Percentiles rank a stretch among this genome's conserved stretches.
phyloP scores from a whole-genome alignment of 192 early-diverging fungal genomes.

The Podila epigama region DNA sequence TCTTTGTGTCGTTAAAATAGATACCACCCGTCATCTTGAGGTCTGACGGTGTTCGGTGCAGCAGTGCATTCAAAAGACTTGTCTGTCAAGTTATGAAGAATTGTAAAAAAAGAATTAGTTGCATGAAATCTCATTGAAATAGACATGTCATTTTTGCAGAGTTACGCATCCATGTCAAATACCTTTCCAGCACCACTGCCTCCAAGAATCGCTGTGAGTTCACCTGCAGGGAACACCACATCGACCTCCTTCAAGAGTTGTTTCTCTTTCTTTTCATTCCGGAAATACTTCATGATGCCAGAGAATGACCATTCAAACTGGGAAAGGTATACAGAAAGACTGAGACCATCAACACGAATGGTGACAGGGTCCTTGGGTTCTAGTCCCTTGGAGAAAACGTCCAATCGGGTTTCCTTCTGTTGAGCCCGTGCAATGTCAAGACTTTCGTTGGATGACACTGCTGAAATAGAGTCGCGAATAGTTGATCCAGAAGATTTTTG shows the following conservation, averaged over 20 bases:
- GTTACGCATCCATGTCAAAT: too few species aligned
- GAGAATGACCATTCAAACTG: slow-evolving; percentile 26
- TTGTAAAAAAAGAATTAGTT: too few species aligned
- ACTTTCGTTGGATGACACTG: not conserved
- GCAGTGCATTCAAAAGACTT: slow-evolving; percentile 28
- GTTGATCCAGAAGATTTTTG: not conserved
- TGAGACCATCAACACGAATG: slow-evolving; percentile 32
- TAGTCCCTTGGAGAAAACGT: slow-evolving; percentile 37
- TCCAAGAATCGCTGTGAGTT: slow-evolving; percentile 40
- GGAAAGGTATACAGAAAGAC: slow-evolving; percentile 21
- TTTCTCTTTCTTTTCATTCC: slow-evolving; percentile 17
- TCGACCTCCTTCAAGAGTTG: slow-evolving; percentile 36
- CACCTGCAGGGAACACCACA: slow-evolving; percentile 45
- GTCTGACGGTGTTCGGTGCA: slow-evolving; percentile 16
- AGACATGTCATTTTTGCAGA: too few species aligned
- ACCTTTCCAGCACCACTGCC: slow-evolving; percentile 50
- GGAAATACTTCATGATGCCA: slow-evolving; percentile 14
- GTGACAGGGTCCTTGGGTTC: slow-evolving; percentile 32
- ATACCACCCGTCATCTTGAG: slow-evolving; percentile 28
- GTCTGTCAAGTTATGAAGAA: slow-evolving; percentile 16
- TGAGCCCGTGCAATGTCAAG: slow-evolving; percentile 14
- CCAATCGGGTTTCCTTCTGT: slow-evolving; percentile 29
- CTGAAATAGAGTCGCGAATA: not conserved
- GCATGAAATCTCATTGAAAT: not conserved
- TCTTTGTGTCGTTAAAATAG: slow-evolving; percentile 38